These are phyloP conservation scores for Phytophthora litchii DNA, from an alignment of 352 stramenopile species.

Conservation along the genomic window DNA sequence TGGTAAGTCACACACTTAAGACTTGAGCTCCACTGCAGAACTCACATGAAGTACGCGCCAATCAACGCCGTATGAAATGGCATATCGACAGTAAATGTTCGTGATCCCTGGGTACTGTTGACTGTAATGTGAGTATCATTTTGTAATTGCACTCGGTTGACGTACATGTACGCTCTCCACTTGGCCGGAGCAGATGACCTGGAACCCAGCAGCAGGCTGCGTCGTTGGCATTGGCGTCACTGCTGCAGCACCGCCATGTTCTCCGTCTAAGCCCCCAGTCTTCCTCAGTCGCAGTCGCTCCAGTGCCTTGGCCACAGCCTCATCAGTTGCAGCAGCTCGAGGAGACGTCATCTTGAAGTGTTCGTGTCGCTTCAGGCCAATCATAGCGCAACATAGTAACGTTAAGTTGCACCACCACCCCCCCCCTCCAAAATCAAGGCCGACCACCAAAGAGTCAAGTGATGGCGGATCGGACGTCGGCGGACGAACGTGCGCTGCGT, in stretches of 20 bases:
- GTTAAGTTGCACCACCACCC: constrained; percentile 2
- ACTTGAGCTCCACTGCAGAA: neutral
- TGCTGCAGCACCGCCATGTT: neutral
- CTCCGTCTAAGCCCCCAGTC: neutral
- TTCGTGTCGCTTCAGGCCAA: constrained; percentile 14
- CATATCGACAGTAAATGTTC: constrained; percentile 94
- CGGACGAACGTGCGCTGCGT: constrained; percentile 58
- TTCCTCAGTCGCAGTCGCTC: constrained; percentile 26
- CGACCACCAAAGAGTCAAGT: constrained; percentile 24
- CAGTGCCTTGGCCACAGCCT: constrained; percentile 31
- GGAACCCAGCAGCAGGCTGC: constrained; percentile 45
- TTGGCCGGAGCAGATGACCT: constrained; percentile 67
- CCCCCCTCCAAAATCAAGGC: constrained; percentile 17
- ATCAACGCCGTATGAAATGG: constrained; percentile 91
- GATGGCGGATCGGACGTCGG: constrained; percentile 36
- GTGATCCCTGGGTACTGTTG: constrained; percentile 70
- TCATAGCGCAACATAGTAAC: neutral
- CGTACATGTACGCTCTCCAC: constrained; percentile 62
- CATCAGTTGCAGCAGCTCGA: constrained; percentile 10
- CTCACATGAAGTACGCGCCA: constrained; percentile 91
- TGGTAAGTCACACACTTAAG: constrained; percentile 1
- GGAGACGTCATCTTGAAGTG: constrained; percentile 26
- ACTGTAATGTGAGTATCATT: no score
- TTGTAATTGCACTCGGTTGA: neutral
- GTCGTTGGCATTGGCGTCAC: constrained; percentile 9